Evolutionary conservation across 139 green algal species (phyloP).

Genomic region (Chlorella vulgaris): DNA sequence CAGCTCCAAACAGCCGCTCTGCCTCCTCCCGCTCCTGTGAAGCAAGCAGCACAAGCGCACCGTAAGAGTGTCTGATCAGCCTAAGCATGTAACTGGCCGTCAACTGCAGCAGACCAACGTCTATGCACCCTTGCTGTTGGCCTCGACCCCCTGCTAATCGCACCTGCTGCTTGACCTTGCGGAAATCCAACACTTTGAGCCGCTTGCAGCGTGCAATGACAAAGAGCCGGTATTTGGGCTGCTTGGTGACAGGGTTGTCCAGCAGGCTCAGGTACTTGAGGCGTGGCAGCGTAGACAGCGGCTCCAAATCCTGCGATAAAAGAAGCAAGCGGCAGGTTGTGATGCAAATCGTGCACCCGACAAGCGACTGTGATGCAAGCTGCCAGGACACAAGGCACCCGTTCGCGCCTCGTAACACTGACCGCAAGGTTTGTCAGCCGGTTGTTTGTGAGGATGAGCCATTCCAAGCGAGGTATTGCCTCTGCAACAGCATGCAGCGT

Average conservation of each 20-base stretch:
- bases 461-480: constrained; percentile 81
- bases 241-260: constrained; percentile 89
- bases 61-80: neutral
- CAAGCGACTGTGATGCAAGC: too few relatives aligned
- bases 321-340: too few relatives aligned
- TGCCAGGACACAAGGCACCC: too few relatives aligned
- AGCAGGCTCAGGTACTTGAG: constrained; percentile 85
- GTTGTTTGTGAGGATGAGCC: constrained; percentile 95
- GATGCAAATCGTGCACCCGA: too few relatives aligned
- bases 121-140: too few relatives aligned
- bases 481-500: constrained; percentile 49
- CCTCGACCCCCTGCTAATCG: too few relatives aligned
- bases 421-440: constrained; percentile 84
- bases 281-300: constrained; percentile 68
- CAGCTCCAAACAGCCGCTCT: constrained; percentile 57
- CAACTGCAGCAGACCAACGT: neutral
- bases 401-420: constrained; percentile 1
- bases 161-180: constrained; percentile 92
- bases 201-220: constrained; percentile 74
- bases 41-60: neutral
- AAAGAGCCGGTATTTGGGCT: constrained; percentile 76
- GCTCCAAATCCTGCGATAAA: constrained; percentile 92
- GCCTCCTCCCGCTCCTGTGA: constrained; percentile 78
- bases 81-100: too few relatives aligned
- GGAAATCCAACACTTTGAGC: constrained; percentile 94